A percentile compares a stretch with the other conserved stretches of the same genome.
Conservation (phyloP, 2,329 filamentous ascomycete genomes). For the Chaetomium globosum region DNA sequence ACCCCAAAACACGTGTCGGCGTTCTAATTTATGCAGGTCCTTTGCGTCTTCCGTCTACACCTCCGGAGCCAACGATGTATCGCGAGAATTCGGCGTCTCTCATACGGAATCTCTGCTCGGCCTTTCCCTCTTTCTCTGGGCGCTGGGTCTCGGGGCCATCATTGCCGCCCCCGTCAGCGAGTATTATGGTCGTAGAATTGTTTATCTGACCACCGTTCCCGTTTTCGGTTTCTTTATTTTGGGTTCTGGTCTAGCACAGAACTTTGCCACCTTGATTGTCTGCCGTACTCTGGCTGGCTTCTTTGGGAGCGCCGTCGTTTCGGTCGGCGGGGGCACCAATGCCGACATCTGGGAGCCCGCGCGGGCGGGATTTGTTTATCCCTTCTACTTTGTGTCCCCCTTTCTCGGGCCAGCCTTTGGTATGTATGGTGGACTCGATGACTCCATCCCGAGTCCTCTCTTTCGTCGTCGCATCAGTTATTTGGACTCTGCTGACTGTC, state of each 20-base stretch:
- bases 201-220: conserved; percentile 21
- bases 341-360: conserved; percentile 36
- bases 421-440: not conserved
- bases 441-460: no score
- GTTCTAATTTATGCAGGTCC: conserved; percentile 10
- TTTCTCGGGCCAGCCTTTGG: conserved; percentile 26
- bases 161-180: conserved; percentile 27
- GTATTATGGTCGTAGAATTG: conserved; percentile 21
- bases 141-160: conserved; percentile 24
- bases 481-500: not conserved
- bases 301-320: conserved; percentile 39
- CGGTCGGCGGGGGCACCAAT: conserved; percentile 40
- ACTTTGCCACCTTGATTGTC: conserved; percentile 31
- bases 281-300: conserved; percentile 47
- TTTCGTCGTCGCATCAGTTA: not conserved
- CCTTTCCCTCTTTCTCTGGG: conserved; percentile 26
- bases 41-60: conserved; percentile 28
- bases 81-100: conserved; percentile 15
- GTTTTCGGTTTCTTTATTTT: conserved; percentile 24
- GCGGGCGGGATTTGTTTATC: conserved; percentile 13
- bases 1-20: not conserved
- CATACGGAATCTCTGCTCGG: conserved; percentile 22
- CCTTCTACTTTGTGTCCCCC: conserved; percentile 25
- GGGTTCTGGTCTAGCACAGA: conserved; percentile 20
- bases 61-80: conserved; percentile 19